Conservation (phyloP, 495 filamentous ascomycete genomes). For the Aspergillus saccharolyticus region DNA sequence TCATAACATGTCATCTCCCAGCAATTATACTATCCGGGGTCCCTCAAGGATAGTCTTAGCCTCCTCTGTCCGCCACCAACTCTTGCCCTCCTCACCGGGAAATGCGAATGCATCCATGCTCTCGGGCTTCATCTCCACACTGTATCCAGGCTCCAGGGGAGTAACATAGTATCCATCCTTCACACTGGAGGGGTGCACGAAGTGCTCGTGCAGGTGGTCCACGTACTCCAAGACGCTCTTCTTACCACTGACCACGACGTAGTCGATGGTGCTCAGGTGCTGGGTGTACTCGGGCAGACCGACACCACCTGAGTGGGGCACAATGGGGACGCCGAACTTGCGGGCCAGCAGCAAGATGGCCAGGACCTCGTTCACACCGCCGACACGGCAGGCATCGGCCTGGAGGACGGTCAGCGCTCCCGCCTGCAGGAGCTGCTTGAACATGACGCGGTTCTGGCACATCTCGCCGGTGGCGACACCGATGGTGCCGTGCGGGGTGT, state of each 20-base stretch:
- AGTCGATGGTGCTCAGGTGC: constrained; percentile 90
- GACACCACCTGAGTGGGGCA: constrained; percentile 86
- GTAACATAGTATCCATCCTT: constrained; percentile 86
- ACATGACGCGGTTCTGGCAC: constrained; percentile 92
- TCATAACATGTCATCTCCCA: constrained; percentile 22
- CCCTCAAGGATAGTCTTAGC: constrained; percentile 61
- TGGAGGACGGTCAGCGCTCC: constrained; percentile 85
- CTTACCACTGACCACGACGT: constrained; percentile 81
- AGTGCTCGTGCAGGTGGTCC: constrained; percentile 92
- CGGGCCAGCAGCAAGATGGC: constrained; percentile 87
- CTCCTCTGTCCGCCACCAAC: constrained; percentile 77
- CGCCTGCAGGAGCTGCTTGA: constrained; percentile 81
- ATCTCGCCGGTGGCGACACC: constrained; percentile 93
- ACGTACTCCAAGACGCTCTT: constrained; percentile 83
- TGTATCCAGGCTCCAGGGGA: constrained; percentile 76
- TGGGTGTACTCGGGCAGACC: constrained; percentile 93
- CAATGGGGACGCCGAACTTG: constrained; percentile 77
- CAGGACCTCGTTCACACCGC: constrained; percentile 88
- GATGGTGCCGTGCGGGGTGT: constrained; percentile 58
- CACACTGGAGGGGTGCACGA: constrained; percentile 72
- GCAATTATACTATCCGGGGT: constrained; percentile 31
- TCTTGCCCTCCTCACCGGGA: constrained; percentile 68
- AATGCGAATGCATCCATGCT: constrained; percentile 77
- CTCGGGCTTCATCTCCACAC: constrained; percentile 85
- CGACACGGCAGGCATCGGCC: constrained; percentile 86